Percentiles rank a stretch among this genome's conserved stretches.
Conservation (phyloP, 768 basidiomycete genomes). For the Tylopilus sp. region DNA sequence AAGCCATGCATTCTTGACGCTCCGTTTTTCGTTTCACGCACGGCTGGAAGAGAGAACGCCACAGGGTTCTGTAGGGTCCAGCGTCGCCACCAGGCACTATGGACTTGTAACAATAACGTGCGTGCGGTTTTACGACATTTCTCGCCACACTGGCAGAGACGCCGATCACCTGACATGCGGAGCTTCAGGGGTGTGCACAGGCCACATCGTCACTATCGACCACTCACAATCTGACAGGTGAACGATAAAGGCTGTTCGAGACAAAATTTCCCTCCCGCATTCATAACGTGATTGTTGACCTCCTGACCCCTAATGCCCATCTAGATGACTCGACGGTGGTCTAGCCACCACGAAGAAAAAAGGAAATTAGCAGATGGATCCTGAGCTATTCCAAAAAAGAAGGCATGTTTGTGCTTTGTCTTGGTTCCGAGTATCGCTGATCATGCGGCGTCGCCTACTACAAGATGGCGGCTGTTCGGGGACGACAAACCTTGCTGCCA, state of each 20-base stretch:
- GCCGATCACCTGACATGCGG: conserved; percentile 13
- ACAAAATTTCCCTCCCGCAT: not conserved
- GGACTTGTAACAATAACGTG: conserved; percentile 9
- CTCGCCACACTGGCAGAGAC: conserved; percentile 4
- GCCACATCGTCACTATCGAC: not conserved
- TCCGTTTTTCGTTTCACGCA: not conserved
- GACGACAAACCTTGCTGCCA: not conserved
- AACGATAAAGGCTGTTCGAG: conserved; percentile 1
- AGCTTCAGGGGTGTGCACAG: not conserved
- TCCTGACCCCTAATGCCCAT: not conserved
- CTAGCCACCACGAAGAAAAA: not conserved
- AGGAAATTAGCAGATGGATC: not conserved
- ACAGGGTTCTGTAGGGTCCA: conserved; percentile 22
- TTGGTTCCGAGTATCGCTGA: not conserved
- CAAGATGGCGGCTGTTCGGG: not conserved
- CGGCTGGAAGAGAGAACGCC: conserved; percentile 2
- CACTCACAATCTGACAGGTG: not conserved
- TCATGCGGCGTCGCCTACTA: conserved; percentile 1
- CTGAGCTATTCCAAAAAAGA: not conserved
- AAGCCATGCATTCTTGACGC: too few species aligned
- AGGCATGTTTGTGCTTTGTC: not conserved
- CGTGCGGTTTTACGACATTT: conserved; percentile 15
- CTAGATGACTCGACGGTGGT: not conserved
- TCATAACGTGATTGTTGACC: not conserved
- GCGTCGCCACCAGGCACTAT: conserved; percentile 10